phyloP scores from a whole-genome alignment of 1,139 yeast genomes.

The Saccharomyces hybrid region DNA sequence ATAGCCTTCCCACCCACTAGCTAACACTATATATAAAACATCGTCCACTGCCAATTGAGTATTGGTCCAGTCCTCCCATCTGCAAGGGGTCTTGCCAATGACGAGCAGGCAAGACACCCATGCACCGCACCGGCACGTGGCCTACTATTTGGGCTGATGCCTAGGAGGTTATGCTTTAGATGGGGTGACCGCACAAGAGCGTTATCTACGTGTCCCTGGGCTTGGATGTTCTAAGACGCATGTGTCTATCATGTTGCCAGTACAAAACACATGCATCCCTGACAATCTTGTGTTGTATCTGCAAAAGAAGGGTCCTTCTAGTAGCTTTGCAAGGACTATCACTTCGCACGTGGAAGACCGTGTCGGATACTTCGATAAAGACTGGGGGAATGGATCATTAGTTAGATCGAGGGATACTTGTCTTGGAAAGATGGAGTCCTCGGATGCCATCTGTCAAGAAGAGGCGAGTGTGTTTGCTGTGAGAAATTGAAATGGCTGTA shows the following conservation, averaged over 20 bases:
- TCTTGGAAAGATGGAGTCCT: neutral
- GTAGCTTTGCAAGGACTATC: neutral
- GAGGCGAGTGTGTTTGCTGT: neutral
- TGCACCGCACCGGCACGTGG: neutral
- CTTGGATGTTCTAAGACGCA: neutral
- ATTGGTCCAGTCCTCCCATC: neutral
- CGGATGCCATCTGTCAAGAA: neutral
- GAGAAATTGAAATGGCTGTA: constrained; percentile 45
- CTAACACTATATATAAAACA: neutral
- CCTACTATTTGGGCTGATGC: neutral
- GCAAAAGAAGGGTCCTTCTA: neutral
- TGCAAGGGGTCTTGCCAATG: constrained; percentile 1
- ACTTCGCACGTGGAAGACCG: neutral
- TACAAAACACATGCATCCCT: neutral
- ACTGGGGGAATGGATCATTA: neutral
- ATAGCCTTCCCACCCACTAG: too few species aligned
- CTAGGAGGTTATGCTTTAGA: neutral
- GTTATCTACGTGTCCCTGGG: neutral
- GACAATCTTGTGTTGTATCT: neutral
- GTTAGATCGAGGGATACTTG: neutral
- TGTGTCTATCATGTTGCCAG: neutral
- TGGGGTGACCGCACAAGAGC: neutral
- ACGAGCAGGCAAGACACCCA: neutral
- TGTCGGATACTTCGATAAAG: neutral
- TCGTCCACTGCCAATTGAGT: neutral